Base-by-base conservation (phyloP, 257 asterid species). In the Paraleonurus japonicus region DNA sequence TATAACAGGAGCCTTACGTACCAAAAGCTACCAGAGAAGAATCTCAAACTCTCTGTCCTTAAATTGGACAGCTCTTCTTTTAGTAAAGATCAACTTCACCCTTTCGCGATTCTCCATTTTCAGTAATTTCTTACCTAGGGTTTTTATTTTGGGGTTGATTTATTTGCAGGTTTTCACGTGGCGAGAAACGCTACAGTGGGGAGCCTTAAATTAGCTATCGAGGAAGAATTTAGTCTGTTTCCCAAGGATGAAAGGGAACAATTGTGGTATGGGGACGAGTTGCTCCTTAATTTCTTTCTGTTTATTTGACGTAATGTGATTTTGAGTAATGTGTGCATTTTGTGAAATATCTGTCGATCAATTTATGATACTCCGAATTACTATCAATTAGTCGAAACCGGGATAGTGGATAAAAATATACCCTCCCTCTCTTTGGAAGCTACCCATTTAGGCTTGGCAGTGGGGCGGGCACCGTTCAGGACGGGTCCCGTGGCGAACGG, bases 21-120 rank as follows among this genome's bases (percentile, higher is more conserved):
- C 76, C 74, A 78, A 7, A 85, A 63, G 86, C 88, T 85, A 45
- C 88, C 91, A 10, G 53, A 70, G 28, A 83, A 75, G 73, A 81
- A 62, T 45, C 83, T 85, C 81, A 79, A 50, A 8, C 84, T 88
- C 72, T 67, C 83, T 60, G 84, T 88, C 58, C 86, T 79, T 69
- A 85, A 85, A 81, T 76, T 88, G 81, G 95, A 88, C 32, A 91
- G 91, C 64, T 78, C 87, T 43, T 84, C 82, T 51, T 85, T 88
- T 23, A 67, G 95, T 88, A 82, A 78, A 11, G 37, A 33, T 41
- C 61, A 1, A 10, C 8, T 4, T 8, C 16, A 22, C 26, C 62
- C 22, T 1, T 82, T 54, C 8, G 67, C 63, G 61, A 20, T 30
- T 63, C n/a, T 8, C 11, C 23, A 7, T 12, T 61, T 54, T 22